Conservation (phyloP, 306 rosid genomes). For the Fagus sylvatica region DNA sequence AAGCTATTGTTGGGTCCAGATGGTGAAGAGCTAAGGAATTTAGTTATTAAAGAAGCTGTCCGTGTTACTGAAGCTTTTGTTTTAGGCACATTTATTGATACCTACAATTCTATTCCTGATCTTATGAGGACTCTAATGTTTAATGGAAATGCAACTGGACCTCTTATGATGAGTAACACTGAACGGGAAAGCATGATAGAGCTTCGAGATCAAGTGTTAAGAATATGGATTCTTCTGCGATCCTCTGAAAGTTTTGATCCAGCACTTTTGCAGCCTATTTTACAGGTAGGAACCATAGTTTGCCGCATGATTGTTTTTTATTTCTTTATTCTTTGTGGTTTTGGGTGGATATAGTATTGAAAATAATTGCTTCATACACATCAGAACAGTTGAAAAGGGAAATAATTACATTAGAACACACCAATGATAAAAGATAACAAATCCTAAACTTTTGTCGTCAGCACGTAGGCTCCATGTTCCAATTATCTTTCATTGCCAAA, state of each 20-base stretch:
- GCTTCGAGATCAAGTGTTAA: slow-evolving; percentile 75
- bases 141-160: slow-evolving; percentile 62
- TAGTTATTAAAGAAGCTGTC: slow-evolving; percentile 82
- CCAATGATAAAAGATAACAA: neutral
- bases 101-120: slow-evolving; percentile 62
- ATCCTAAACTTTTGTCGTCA: neutral
- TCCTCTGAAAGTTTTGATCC: slow-evolving; percentile 84
- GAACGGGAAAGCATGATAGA: slow-evolving; percentile 68
- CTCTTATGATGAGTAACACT: slow-evolving; percentile 52
- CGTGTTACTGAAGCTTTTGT: slow-evolving; percentile 84
- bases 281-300: slow-evolving; percentile 58
- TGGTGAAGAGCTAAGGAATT: slow-evolving; percentile 67
- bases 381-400: neutral
- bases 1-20: slow-evolving; percentile 83
- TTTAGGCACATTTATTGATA: slow-evolving; percentile 53
- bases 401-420: neutral
- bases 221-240: slow-evolving; percentile 73
- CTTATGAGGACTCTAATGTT: slow-evolving; percentile 56
- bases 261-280: slow-evolving; percentile 62
- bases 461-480: neutral
- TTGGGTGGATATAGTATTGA: neutral
- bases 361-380: neutral
- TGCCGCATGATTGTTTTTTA: neutral
- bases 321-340: slow-evolving; percentile 7
- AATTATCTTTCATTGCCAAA: neutral